Percentiles rank a stretch among this genome's conserved stretches.
phyloP scores from a whole-genome alignment of 495 filamentous ascomycete genomes.

The Polyplosphaeria fusca region DNA sequence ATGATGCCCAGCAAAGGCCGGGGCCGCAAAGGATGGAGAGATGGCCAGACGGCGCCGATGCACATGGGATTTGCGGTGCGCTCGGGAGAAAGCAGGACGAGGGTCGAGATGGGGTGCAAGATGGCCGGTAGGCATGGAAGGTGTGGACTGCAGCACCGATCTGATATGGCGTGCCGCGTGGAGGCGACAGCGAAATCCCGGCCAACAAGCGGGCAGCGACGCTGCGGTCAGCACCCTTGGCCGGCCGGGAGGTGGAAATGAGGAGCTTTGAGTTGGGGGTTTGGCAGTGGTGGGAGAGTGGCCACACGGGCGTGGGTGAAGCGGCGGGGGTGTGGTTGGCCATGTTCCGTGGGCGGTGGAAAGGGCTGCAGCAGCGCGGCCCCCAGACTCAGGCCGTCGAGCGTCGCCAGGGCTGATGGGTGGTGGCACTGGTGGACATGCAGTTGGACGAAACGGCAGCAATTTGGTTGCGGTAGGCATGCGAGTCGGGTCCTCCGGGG shows the following conservation, averaged over 20 bases:
- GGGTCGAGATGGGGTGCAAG: neutral
- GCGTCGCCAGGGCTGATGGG: neutral
- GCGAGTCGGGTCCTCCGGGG: slow-evolving; percentile 12
- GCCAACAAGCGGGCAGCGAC: slow-evolving; percentile 3
- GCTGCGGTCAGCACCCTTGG: slow-evolving; percentile 28
- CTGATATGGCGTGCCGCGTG: neutral
- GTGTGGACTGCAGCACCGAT: neutral
- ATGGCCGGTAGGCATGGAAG: neutral
- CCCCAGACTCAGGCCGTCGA: neutral
- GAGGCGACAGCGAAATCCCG: neutral
- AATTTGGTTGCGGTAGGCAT: neutral
- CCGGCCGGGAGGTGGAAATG: slow-evolving; percentile 23
- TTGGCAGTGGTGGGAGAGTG: neutral
- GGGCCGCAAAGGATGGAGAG: neutral
- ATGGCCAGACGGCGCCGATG: neutral
- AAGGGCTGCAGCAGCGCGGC: neutral
- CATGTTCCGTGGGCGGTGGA: neutral
- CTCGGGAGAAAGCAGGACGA: neutral
- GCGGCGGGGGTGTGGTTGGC: neutral
- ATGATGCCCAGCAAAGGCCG: neutral
- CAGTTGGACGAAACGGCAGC: neutral
- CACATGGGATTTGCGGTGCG: neutral
- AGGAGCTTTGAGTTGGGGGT: slow-evolving; percentile 8
- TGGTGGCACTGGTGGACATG: neutral
- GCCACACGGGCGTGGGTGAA: neutral